phyloP scores from a whole-genome alignment of 208 protist species.

The Vickermania spadyakhi region DNA sequence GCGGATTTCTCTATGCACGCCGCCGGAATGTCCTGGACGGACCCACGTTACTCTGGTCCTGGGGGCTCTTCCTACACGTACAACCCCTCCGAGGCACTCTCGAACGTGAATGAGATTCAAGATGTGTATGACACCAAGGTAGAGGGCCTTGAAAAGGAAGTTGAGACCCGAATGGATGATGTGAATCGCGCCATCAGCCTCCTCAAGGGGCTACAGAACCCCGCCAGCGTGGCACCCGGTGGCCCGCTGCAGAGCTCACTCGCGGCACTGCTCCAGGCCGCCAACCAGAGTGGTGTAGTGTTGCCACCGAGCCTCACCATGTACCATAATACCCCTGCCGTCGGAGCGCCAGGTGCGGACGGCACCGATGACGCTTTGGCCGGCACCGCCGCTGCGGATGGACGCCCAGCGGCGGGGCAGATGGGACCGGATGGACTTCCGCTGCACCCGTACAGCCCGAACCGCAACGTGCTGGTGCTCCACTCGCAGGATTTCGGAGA shows the following conservation, averaged over 20 bases:
- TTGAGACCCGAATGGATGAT: slow-evolving; percentile 78
- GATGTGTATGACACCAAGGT: slow-evolving; percentile 55
- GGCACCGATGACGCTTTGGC: no score
- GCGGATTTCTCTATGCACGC: neutral
- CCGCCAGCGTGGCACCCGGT: neutral
- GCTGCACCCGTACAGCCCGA: neutral
- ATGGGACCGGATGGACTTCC: neutral
- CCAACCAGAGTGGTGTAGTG: neutral
- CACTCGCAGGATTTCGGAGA: neutral
- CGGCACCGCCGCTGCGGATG: neutral
- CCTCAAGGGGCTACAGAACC: slow-evolving; percentile 12
- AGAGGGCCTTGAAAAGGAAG: slow-evolving; percentile 60
- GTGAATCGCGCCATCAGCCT: slow-evolving; percentile 72
- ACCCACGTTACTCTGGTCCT: neutral
- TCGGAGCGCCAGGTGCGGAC: neutral
- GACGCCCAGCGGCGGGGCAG: neutral
- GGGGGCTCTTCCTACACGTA: neutral
- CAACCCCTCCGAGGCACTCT: slow-evolving; percentile 3
- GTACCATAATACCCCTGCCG: neutral
- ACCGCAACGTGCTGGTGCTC: neutral
- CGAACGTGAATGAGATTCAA: slow-evolving; percentile 17
- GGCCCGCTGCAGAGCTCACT: neutral
- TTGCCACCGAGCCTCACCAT: neutral
- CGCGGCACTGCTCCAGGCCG: neutral
- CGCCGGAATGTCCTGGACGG: neutral